Base-by-base conservation (phyloP, 257 asterid genomes). In the Nemophila menziesii region DNA sequence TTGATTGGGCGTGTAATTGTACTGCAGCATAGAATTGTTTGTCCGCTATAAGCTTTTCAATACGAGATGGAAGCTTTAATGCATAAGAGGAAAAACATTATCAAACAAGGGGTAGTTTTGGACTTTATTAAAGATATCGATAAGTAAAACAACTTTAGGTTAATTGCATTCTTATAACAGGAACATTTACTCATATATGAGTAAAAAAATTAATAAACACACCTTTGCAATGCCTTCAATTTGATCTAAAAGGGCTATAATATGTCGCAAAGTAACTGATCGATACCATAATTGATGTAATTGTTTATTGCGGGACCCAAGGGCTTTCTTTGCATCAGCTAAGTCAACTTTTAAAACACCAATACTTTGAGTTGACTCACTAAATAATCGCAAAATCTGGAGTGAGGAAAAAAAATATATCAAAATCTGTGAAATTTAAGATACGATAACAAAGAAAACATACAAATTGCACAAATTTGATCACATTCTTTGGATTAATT, bases 181-280 rank as follows among this genome's bases (percentile, higher is more conserved):
- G 12, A 29, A 29, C 7, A n/a, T n/a, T n/a, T n/a, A n/a, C n/a
- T n/a, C n/a, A n/a, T n/a, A n/a, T n/a, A n/a, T n/a, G n/a, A 54
- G 33, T 5, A 41, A 43, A 46, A 44, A 20, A 52, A 44, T 47
- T 57, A 58, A 52, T 52, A 56, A 33, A 39, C 75, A 61, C 52
- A 90, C 99, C 92, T 81, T 85, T 55, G 99, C 86, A 68, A 90
- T 81, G 78, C 89, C 85, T 73, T 90, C 99, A 62, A 90, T 78
- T 79, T 90, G 99, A 72, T 90, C 96, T 66, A 90, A 67, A 58
- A 90, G 66, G 41, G 99, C 63, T 65, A 90, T 85, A 47, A 90
- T 82, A 71, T 90, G 99, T 62, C 94, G 80, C 81, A 90, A 59
- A 17, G 99, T 90, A 60, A 90, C 99, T 29, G 99, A 90, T 43